A percentile compares a stretch with the other conserved stretches of the same genome.
These are phyloP conservation scores for Malus hybrid DNA, from an alignment of 331 rosid species.

Conservation along the genomic window DNA sequence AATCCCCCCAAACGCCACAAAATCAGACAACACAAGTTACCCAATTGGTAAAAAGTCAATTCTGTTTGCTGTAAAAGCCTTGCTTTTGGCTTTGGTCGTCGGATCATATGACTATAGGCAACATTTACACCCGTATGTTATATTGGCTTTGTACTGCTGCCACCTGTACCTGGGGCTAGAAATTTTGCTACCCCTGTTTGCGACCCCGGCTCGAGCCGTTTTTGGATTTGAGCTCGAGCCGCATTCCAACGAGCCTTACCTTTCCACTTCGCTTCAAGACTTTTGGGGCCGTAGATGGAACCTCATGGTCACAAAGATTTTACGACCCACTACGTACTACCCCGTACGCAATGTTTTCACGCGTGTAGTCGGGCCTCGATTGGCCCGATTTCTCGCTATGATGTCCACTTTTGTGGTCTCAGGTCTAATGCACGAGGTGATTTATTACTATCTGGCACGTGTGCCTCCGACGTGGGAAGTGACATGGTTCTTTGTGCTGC, in stretches of 20 bases:
- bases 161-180: slow-evolving; percentile 17
- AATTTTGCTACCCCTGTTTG: slow-evolving; percentile 29
- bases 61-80: slow-evolving; percentile 19
- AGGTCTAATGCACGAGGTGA: slow-evolving; percentile 54
- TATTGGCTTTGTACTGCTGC: slow-evolving; percentile 29
- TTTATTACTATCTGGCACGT: slow-evolving; percentile 49
- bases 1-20: not conserved
- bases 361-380: not conserved
- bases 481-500: slow-evolving; percentile 51
- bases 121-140: slow-evolving; percentile 20
- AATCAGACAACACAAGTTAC: not conserved
- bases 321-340: slow-evolving; percentile 40
- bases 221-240: slow-evolving; percentile 47
- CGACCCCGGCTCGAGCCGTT: slow-evolving; percentile 27
- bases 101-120: slow-evolving; percentile 23
- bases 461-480: slow-evolving; percentile 83
- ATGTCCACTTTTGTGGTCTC: slow-evolving; percentile 46
- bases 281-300: slow-evolving; percentile 85
- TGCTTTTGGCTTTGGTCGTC: slow-evolving; percentile 24
- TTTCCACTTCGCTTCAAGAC: slow-evolving; percentile 57
- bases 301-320: slow-evolving; percentile 41
- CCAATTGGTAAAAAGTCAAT: not conserved
- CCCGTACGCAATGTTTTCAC: slow-evolving; percentile 5
- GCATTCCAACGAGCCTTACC: slow-evolving; percentile 60
- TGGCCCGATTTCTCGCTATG: slow-evolving; percentile 10